Evolutionary conservation across 2,329 filamentous ascomycete genomes (phyloP), one percentile per base, ranked within the genome.

Genomic region (Diplodia sapinea): DNA sequence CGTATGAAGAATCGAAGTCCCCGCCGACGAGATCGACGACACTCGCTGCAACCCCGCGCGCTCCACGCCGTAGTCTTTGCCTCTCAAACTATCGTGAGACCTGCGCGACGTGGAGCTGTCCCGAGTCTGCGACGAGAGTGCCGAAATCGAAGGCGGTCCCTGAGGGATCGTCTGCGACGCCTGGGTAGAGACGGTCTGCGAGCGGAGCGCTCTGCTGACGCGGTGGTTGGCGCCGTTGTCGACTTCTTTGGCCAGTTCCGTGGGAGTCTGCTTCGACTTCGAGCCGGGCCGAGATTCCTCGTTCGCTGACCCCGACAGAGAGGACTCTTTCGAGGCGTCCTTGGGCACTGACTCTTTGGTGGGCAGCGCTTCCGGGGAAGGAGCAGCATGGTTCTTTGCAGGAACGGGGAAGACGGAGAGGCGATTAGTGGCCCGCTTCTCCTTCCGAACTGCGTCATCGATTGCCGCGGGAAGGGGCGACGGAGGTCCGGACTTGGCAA

Each of bases 11-110:
- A 75, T 72, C 17, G 75, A 75, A 5, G 76, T 74, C 4, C 72
- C 73, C 6, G 72, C 73, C n/a, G 75, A 76, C 8, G 77, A 77
- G 7, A 75, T 72, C 8, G 75, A 75, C 7, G 77, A 77, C 8
- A 76, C 72, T 26, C 77, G 76, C 68, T 77, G 73, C 13, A 79
- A 68, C 9, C 72, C 70, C 8, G 73, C 69, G 47, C 72, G 76
- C 26, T 79, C 76, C 2, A 72, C 71, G n/a, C 71, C n/a, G 67
- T 61, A 13, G 71, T 62, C 40, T 43, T 33, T 33, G 33, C 56
- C 54, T 36, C 65, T 54, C 15, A 36, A 43, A 33, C 65, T 67
- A 3, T 67, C 65, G 17, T 67, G 55, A 3, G 65, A 67, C 9
- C 54, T 52, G 1, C 66, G 57, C 13, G 65, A 51, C 2, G n/a